phyloP scores from a whole-genome alignment of 2,329 filamentous ascomycete genomes.

The Microdochium nivale region DNA sequence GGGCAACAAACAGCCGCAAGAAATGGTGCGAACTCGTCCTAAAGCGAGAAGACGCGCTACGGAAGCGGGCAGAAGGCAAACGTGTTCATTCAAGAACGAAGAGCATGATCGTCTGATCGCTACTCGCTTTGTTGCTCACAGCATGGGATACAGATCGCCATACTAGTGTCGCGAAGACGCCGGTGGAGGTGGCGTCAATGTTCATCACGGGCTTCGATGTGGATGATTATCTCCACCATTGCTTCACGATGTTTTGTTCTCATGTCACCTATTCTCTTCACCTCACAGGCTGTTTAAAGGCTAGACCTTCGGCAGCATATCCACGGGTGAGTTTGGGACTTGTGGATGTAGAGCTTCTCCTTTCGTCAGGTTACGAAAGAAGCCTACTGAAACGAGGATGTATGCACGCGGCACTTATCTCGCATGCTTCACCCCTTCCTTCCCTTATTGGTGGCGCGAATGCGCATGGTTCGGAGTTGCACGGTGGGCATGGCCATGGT shows the following conservation, averaged over 20 bases:
- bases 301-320: background rate
- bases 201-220: background rate
- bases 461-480: background rate
- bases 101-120: conserved; percentile 42
- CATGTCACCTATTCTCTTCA: background rate
- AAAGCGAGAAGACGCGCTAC: conserved; percentile 52
- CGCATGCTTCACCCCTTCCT: background rate
- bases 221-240: background rate
- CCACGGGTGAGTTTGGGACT: background rate
- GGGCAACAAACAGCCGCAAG: conserved; percentile 33
- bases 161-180: background rate
- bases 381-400: background rate
- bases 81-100: conserved; percentile 48
- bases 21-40: conserved; percentile 63
- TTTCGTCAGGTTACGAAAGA: background rate
- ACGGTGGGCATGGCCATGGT: too few species aligned
- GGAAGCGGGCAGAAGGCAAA: conserved; percentile 42
- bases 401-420: background rate
- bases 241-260: background rate
- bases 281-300: background rate
- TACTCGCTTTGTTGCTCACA: background rate
- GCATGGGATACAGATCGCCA: background rate
- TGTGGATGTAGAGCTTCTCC: background rate
- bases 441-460: background rate
- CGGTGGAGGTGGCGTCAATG: background rate